Evolutionary conservation across 1,284 basidiomycete genomes (phyloP), one percentile per base, ranked within the genome.

Genomic region (Sporisorium iseilematis-ciliati): DNA sequence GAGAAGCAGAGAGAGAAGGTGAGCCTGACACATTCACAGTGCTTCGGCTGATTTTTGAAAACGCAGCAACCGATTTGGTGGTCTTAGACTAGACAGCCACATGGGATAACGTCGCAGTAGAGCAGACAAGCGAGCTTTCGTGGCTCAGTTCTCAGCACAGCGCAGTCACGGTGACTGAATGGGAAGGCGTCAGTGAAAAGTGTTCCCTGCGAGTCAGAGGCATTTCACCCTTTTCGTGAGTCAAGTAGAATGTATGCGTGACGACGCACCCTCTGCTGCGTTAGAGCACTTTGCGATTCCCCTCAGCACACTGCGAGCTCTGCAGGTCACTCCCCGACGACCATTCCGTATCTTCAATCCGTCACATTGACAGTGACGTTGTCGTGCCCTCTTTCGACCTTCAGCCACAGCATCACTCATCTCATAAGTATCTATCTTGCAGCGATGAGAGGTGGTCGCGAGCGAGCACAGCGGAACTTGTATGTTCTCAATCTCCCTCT

Each of bases 401-500:
- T 16, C 14, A 6, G 29, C 2, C 12, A 11, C 7, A 21, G 18
- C 41, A 45, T 29, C 41, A 8, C 25, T 25, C n/a, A 18, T 38
- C 25, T 25, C n/a, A 18, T 38, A 38, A 38, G 35, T 38, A 18
- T 20, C 18, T 3, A 49, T 23, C 35, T 31, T n/a, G 11, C 26
- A 26, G 57, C 25, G 2, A 74, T 74, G 71, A 62, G 49, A 16
- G 35, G 50, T 2, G 48, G 43, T 59, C 62, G 71, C 55, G 53
- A 70, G 33, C 63, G 57, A 5, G 62, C 68, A 21, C 72, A 78
- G 45, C 76, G 79, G 49, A 84, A 85, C 46, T 70, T 85, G 18
- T 85, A 85, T 59, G 73, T 85, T 6, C 78, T 85, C 49, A 85
- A 84, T 45, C 67, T 85, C 18, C 83, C 83, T 7, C 72, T 85